A percentile compares a stretch with the other conserved stretches of the same genome.
phyloP scores from a whole-genome alignment of 2,329 filamentous ascomycete genomes.

The Colletotrichum tropicicola region DNA sequence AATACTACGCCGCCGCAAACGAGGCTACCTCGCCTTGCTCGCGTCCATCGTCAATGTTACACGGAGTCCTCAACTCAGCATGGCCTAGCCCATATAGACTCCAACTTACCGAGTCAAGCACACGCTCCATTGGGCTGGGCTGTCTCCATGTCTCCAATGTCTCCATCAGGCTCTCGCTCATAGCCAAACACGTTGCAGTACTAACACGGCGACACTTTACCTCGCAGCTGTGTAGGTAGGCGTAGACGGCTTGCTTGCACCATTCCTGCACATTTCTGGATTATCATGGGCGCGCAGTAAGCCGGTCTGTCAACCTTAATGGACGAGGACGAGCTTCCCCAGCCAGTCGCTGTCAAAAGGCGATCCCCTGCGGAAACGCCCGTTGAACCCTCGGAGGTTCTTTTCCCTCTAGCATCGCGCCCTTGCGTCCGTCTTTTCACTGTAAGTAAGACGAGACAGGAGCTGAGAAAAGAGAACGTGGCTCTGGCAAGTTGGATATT shows the following conservation, averaged over 20 bases:
- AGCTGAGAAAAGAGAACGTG: neutral
- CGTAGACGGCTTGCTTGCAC: too few species aligned
- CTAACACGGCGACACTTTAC: too few species aligned
- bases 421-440: neutral
- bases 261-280: neutral
- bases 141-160: too few species aligned
- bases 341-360: neutral
- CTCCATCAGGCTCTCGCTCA: too few species aligned
- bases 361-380: conserved; percentile 9
- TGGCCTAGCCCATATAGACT: neutral
- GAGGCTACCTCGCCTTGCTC: conserved; percentile 28
- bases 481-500: neutral
- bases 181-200: too few species aligned
- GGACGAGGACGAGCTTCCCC: neutral
- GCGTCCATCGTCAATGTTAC: conserved; percentile 19
- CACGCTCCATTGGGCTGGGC: neutral
- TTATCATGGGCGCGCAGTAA: neutral
- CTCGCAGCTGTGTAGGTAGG: too few species aligned
- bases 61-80: neutral
- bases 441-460: too few species aligned
- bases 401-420: neutral
- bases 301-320: neutral
- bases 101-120: conserved; percentile 8
- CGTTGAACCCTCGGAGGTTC: neutral
- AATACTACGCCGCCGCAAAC: neutral